Percentiles rank a stretch among this genome's conserved stretches.
Evolutionary conservation across 164 flowering plant species (phyloP).

Genomic region (Vitis cinerea): DNA sequence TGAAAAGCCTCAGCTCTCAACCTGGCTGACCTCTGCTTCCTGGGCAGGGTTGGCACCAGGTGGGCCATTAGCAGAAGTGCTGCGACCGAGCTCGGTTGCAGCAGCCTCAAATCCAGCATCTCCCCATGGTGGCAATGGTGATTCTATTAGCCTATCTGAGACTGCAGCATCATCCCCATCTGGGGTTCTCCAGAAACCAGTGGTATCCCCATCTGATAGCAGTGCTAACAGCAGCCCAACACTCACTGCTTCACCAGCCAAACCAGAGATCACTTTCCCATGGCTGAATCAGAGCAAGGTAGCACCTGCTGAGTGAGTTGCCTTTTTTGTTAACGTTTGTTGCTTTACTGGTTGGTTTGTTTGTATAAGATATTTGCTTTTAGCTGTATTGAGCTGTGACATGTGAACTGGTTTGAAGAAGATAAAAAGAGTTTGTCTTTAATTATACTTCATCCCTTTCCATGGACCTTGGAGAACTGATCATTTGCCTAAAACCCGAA

Average conservation of each 20-base stretch:
- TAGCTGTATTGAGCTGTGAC: too few species aligned
- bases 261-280: conserved; percentile 36
- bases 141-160: conserved; percentile 13
- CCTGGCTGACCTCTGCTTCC: conserved; percentile 20
- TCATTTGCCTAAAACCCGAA: too few species aligned
- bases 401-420: too few species aligned
- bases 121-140: conserved; percentile 19
- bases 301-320: not conserved
- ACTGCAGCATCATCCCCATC: conserved; percentile 48
- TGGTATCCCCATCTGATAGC: conserved; percentile 58
- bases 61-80: conserved; percentile 49
- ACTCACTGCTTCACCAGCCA: conserved; percentile 18
- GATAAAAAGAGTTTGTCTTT: too few species aligned
- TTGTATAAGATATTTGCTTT: too few species aligned
- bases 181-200: conserved; percentile 51
- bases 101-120: conserved; percentile 16
- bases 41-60: conserved; percentile 29
- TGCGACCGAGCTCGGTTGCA: conserved; percentile 14
- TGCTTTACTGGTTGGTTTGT: too few species aligned
- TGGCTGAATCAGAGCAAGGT: conserved; percentile 34
- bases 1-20: conserved; percentile 20
- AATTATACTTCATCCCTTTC: too few species aligned
- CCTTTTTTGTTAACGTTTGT: not conserved
- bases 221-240: conserved; percentile 64
- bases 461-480: too few species aligned